Base-by-base conservation (phyloP, 1,284 basidiomycete species). In the Ceratobasidium sp. region DNA sequence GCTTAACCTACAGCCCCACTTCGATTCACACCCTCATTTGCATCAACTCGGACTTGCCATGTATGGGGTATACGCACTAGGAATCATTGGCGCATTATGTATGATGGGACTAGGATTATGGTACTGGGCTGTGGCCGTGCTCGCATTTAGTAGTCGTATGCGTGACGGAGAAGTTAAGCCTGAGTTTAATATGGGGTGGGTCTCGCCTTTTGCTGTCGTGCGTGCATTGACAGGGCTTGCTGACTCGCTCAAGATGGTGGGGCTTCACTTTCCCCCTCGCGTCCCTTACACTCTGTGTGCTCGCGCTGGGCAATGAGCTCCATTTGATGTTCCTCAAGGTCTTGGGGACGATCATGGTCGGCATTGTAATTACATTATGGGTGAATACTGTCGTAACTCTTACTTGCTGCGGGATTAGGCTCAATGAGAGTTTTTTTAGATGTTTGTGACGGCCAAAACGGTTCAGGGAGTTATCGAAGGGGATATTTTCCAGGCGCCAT, bases 251-350 rank as follows among this genome's bases (percentile, higher is more conserved):
- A 6, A 67, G 64, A 25, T 67, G 64, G 64, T 67, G 64, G 64
- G 64, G 64, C 4, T 67, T 67, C 35, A 67, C 64, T 20, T 67
- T 67, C 64, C 64, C 64, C 2, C 42, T 67, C 17, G 64, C 64
- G 4, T 67, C 64, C 12, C 64, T 67, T 32, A 67, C 64, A 29
- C 25, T 67, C 13, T 67, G 64, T 42, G 64, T 67, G 13, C 52
- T 67, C 8, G 64, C 64, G 25, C 40, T 67, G 27, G 64, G 64
- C 13, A 43, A 35, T 29, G 64, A 67, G 20, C 50, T 67, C n/a
- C 50, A 67, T 67, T 67, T 67, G 52, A 67, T 67, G 64, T 67
- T 67, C 35, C 53, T 67, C 50, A 67, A 67, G 40, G 52, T 67
- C 29, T 52, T 67, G 40, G 64, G 64, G 12, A 67, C 64, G 17